Evolutionary conservation across 2,329 filamentous ascomycete species (phyloP).

Genomic region (Aspergillus versicolor): DNA sequence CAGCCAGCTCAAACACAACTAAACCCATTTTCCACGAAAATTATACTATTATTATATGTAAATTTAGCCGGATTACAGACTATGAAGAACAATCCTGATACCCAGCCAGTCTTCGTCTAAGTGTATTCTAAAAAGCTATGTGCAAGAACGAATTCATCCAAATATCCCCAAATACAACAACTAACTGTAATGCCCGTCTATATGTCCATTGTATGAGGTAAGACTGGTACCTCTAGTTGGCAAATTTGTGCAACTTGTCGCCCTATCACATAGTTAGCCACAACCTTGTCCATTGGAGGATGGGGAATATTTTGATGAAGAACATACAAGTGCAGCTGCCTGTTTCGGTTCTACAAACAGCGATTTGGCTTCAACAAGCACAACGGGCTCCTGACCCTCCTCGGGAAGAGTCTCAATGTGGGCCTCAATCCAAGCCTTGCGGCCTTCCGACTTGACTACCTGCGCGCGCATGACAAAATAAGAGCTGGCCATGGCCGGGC

Average conservation of each 20-base stretch:
- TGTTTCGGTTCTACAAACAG: conserved; percentile 87
- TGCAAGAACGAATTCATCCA: not conserved
- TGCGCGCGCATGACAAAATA: conserved; percentile 77
- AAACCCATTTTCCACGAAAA: not conserved
- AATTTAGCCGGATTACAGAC: not conserved
- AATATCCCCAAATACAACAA: not conserved
- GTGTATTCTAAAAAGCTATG: not conserved
- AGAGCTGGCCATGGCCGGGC: conserved; percentile 71
- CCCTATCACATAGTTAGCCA: conserved; percentile 15
- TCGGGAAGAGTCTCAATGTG: conserved; percentile 74
- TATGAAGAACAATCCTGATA: not conserved
- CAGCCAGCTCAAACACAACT: not conserved
- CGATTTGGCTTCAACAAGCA: conserved; percentile 79
- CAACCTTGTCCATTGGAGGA: not conserved
- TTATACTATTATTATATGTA: not conserved
- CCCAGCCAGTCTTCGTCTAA: not conserved
- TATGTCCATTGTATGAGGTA: not conserved
- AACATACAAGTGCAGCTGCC: conserved; percentile 71
- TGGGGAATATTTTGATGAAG: not conserved
- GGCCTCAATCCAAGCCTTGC: conserved; percentile 93
- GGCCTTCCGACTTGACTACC: conserved; percentile 82
- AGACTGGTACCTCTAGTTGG: conserved; percentile 3
- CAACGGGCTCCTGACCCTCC: conserved; percentile 60
- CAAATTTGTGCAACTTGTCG: conserved; percentile 26
- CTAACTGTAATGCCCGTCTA: not conserved